A percentile compares a stretch with the other conserved stretches of the same genome.
phyloP scores from a whole-genome alignment of 208 protist genomes.

The Leishmania aethiopica region DNA sequence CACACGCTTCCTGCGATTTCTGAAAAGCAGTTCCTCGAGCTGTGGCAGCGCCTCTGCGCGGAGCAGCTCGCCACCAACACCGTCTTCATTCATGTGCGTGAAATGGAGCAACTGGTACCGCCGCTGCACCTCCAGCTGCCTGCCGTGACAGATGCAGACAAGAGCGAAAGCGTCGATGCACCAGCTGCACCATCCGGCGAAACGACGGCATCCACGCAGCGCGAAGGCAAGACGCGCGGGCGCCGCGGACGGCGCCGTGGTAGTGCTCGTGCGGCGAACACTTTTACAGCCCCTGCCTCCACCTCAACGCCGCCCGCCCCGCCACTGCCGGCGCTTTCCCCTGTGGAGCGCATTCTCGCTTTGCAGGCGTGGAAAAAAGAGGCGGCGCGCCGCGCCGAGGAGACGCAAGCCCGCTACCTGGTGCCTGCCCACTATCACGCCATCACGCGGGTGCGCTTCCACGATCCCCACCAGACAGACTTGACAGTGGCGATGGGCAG shows the following conservation, averaged over 20 bases:
- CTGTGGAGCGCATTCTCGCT: slow-evolving; percentile 58
- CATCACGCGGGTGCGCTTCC: slow-evolving; percentile 78
- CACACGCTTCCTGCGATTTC: slow-evolving; percentile 10
- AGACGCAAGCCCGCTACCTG: slow-evolving; percentile 49
- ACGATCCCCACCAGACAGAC: slow-evolving; percentile 55
- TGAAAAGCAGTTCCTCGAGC: slow-evolving; percentile 29
- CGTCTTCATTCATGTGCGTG: slow-evolving; percentile 79
- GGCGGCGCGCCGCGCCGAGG: slow-evolving; percentile 35
- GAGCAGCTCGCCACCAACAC: slow-evolving; percentile 72
- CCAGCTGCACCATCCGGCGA: neutral
- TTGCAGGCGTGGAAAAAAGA: slow-evolving; percentile 65
- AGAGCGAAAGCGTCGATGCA: slow-evolving; percentile 3
- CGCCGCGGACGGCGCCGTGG: slow-evolving; percentile 19
- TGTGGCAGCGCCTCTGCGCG: slow-evolving; percentile 59
- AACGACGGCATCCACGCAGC: neutral
- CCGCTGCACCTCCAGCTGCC: slow-evolving; percentile 52
- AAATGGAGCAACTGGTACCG: slow-evolving; percentile 82
- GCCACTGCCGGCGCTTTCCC: slow-evolving; percentile 20
- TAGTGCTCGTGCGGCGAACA: neutral
- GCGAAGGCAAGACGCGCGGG: slow-evolving; percentile 12
- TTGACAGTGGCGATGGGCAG: slow-evolving; percentile 61
- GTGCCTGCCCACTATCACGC: slow-evolving; percentile 62
- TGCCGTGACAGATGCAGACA: neutral
- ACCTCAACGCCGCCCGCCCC: neutral
- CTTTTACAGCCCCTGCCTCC: neutral